Evolutionary conservation across 805 yeast species (phyloP).

Genomic region (Candida sonorensis): DNA sequence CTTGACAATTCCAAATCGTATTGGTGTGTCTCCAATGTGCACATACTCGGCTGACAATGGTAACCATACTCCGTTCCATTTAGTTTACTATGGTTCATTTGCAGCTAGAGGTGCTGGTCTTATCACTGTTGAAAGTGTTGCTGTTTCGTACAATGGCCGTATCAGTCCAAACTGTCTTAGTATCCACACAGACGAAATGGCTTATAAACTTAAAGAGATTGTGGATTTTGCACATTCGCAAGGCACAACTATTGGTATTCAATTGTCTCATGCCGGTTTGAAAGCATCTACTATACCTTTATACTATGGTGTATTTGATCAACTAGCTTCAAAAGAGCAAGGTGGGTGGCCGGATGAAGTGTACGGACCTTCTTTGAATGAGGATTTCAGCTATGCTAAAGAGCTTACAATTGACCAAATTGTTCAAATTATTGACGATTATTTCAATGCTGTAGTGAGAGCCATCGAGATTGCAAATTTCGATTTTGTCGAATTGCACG

Average conservation of each 20-base stretch:
- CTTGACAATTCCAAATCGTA: constrained; percentile 39
- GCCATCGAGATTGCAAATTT: constrained; percentile 45
- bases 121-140: constrained; percentile 37
- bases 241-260: constrained; percentile 41
- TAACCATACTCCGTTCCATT: constrained; percentile 38
- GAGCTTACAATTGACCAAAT: constrained; percentile 39
- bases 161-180: constrained; percentile 31
- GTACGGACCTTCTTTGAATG: constrained; percentile 36
- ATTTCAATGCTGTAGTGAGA: constrained; percentile 40
- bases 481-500: constrained; percentile 62
- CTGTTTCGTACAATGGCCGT: constrained; percentile 14
- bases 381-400: constrained; percentile 25
- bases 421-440: constrained; percentile 32
- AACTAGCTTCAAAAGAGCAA: constrained; percentile 24
- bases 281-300: constrained; percentile 24
- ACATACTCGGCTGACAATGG: constrained; percentile 40
- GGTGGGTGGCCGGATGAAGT: constrained; percentile 39
- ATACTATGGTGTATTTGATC: constrained; percentile 19
- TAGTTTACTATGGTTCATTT: constrained; percentile 41
- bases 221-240: constrained; percentile 42
- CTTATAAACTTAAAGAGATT: constrained; percentile 30
- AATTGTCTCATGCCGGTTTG: constrained; percentile 51
- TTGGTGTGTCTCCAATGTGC: constrained; percentile 55
- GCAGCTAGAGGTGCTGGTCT: constrained; percentile 45
- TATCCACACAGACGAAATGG: constrained; percentile 44